Base-by-base conservation (phyloP, 139 green algal species). In the Chlamydomonas asymmetrica region DNA sequence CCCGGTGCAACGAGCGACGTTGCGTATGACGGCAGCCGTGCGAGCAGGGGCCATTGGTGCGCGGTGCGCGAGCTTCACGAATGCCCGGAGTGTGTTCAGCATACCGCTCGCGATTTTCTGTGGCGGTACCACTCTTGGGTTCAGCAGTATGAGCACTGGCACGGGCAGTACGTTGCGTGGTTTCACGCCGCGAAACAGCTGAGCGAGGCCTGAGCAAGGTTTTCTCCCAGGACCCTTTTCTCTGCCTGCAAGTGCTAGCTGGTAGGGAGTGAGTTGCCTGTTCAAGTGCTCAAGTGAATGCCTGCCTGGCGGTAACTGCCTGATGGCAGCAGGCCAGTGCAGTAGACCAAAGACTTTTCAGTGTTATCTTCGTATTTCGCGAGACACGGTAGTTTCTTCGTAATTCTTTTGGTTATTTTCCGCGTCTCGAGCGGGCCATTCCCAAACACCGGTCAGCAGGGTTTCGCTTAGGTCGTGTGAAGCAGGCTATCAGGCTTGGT, bases 111-210 rank as follows among this genome's bases (percentile, higher is more conserved):
- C 8, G 35, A 63, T 0, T 86, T 72, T 59, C 31, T 71, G 4
- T 10, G n/a, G 32, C 38, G 54, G 23, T 77, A 78, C 59, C 25
- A 35, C 31, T 37, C 65, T 3, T 86, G 80, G 80, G 49, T 48
- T 64, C 9, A 61, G 31, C 40, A 75, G 29, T 82, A 82, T 37
- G 71, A 54, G 32, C 35, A 49, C 0, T 86, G 80, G 80, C 61
- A 65, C 34, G 66, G 76, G 32, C 56, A 82, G 48, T 85, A 74
- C 63, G 60, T 20, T 7, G 27, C 22, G 2, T 79, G 69, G 66
- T 77, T 63, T 34, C 32, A 69, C 0, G 5, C 25, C n/a, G 4
- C 20, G 50, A 13, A 52, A n/a, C 4, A 66, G 35, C 50, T 37
- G 5, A 34, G 5, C 9, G 34, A 9, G 43, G 65, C n/a, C 8